Evolutionary conservation across 2,329 filamentous ascomycete genomes (phyloP), one percentile per base, ranked within the genome.

Genomic region (Colletotrichum lini): DNA sequence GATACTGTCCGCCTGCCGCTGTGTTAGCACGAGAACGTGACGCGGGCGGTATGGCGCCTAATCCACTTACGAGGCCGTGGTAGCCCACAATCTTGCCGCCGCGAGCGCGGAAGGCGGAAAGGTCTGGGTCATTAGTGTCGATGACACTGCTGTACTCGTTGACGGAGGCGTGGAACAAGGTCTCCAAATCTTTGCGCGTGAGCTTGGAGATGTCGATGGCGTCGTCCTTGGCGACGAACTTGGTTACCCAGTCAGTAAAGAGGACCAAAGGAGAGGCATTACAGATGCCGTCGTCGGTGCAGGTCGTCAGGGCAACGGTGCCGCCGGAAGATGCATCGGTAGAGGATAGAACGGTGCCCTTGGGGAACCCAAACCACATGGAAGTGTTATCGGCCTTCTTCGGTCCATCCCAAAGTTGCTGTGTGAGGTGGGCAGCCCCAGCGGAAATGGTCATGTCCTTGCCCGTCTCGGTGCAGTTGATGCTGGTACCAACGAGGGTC

Each of bases 71-170:
- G 5, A 69, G 40, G 2, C 85, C 85, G 68, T 87, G 85, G 76
- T 60, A 67, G 0, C 45, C 53, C 8, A 67, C 44, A 21, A 86
- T 79, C 76, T 84, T 86, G 16, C 82, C 80, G 4, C 84, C 84
- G 2, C 79, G 76, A 21, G 79, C 74, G 16, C 78, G 78, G 76
- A 84, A 84, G 0, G 73, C 72, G 0, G 81, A 75, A 7, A 86
- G 76, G 21, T 68, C 65, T 4, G 9, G 3, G n/a, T 67, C 56
- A 15, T 52, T 44, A 4, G 64, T 67, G 30, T 53, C 64, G 16
- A 61, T 44, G 40, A 26, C 52, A 5, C 44, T 44, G 2, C 26
- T 35, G 21, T 42, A 67, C 0, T 15, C 4, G 2, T 26, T 1
- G 2, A 30, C 53, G 2, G 54, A 21, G 0, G 45, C 44, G 30